A percentile compares a stretch with the other conserved stretches of the same genome.
Conservation (phyloP, 2,329 filamentous ascomycete genomes). For the Phyllachora maydis region DNA sequence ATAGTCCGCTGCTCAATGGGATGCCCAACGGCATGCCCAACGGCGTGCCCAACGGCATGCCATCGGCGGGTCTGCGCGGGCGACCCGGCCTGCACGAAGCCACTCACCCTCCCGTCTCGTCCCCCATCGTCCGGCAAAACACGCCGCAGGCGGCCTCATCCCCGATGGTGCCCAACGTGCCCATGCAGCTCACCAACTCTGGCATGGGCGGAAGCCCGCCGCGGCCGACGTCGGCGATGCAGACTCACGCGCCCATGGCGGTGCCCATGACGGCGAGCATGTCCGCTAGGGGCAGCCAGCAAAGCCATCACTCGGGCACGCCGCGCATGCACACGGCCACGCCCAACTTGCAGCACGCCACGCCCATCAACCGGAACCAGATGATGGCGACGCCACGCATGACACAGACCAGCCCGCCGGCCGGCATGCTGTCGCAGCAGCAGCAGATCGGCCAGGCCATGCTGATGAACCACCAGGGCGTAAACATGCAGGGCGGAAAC, state of each 20-base stretch:
- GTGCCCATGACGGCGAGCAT: conserved; percentile 40
- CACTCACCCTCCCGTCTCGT: conserved; percentile 42
- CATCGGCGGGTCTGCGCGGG: no score
- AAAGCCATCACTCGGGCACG: conserved; percentile 42
- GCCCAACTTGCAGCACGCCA: conserved; percentile 37
- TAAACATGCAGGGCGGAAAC: no score
- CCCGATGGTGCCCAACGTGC: conserved; percentile 38
- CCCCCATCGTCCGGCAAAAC: conserved; percentile 42
- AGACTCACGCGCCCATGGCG: conserved; percentile 32
- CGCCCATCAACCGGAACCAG: conserved; percentile 29
- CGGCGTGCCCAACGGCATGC: conserved; percentile 14
- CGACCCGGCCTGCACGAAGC: conserved; percentile 30
- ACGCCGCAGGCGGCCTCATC: conserved; percentile 46
- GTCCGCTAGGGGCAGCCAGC: conserved; percentile 43
- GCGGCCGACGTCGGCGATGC: conserved; percentile 44
- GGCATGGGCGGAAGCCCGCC: conserved; percentile 49
- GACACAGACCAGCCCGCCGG: conserved; percentile 39
- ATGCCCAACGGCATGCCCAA: conserved; percentile 15
- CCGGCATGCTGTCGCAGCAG: conserved; percentile 32
- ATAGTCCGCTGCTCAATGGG: conserved; percentile 19
- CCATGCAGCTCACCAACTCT: conserved; percentile 45
- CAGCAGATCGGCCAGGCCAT: conserved; percentile 31
- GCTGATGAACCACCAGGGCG: conserved; percentile 27
- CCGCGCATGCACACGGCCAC: conserved; percentile 40
- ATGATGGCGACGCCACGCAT: conserved; percentile 38